Evolutionary conservation across 2,329 filamentous ascomycete genomes (phyloP), one percentile per base, ranked within the genome.

Genomic region (Gyromitra esculenta): DNA sequence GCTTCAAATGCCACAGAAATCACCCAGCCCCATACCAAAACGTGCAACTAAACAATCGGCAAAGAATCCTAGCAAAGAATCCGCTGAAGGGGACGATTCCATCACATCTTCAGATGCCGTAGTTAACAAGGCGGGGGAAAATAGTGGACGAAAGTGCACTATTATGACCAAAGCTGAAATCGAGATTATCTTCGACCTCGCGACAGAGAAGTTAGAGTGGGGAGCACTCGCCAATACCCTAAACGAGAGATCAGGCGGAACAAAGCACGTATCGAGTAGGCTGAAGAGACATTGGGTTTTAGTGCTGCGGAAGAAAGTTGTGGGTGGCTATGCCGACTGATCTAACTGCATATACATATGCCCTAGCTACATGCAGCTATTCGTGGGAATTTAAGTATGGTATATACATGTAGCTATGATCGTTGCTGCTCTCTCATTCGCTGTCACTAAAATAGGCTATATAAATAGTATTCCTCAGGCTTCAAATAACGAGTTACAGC

Each of bases 271-370:
- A 1, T n/a, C 60, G 2, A 13, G 39, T 1, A 66, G 60, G 31
- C 59, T 73, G 50, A 73, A 66, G 60, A 66, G 25, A 35, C 50
- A 73, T 39, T 66, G 59, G 69, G 15, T 25, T 48, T 45, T 25
- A 13, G 48, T 56, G 39, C 13, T 66, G 45, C 65, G 45, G 11
- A 64, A 64, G 59, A 72, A 45, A 2, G 50, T 72, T 15, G 13
- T 72, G 9, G 35, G 56, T 31, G 68, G 68, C 18, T 72, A 72
- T 35, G 4, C 25, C 8, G 66, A 69, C 45, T 65, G n/a, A 65
- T 25, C 13, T 25, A 11, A 31, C 11, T 11, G 13, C 31, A 31
- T 31, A 31, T 31, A 31, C 25, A 31, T 31, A 31, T 21, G 25
- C 4, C 25, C 2, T 4, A 31, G 25, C 25, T 31, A 31, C 25